A percentile compares a stretch with the other conserved stretches of the same genome.
These are phyloP conservation scores for Cymodocea nodosa DNA, from an alignment of 116 monocot species.

Conservation along the genomic window DNA sequence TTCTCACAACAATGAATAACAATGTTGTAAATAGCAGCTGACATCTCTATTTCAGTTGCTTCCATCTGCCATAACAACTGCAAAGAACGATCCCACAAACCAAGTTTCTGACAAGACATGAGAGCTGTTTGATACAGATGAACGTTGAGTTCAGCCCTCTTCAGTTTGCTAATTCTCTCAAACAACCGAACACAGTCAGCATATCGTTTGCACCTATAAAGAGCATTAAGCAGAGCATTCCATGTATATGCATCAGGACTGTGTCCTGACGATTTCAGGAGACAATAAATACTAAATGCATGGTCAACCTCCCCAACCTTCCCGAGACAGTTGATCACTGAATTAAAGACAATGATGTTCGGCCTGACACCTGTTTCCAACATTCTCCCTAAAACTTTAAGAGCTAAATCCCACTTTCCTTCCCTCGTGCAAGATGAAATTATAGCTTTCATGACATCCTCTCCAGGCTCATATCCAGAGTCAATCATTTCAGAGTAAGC, in stretches of 20 bases:
- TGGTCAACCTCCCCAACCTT: conserved; percentile 56
- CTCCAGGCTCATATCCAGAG: conserved; percentile 42
- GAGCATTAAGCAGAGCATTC: conserved; percentile 62
- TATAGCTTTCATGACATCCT: conserved; percentile 76
- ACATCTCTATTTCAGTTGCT: conserved; percentile 39
- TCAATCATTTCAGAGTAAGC: conserved; percentile 79
- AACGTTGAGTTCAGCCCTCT: conserved; percentile 20
- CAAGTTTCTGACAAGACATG: conserved; percentile 69
- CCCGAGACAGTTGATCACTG: conserved; percentile 84
- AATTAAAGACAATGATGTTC: conserved; percentile 57
- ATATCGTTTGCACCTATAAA: conserved; percentile 49
- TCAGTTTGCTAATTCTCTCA: conserved; percentile 29
- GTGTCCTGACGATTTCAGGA: conserved; percentile 44
- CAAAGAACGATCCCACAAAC: conserved; percentile 69
- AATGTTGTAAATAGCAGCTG: conserved; percentile 65
- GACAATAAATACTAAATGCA: conserved; percentile 58
- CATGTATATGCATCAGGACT: conserved; percentile 75
- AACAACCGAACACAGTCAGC: conserved; percentile 50
- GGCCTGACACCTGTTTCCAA: conserved; percentile 45
- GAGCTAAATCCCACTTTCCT: conserved; percentile 62
- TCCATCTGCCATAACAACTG: conserved; percentile 95
- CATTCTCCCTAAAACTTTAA: conserved; percentile 56
- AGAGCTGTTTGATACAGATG: conserved; percentile 64
- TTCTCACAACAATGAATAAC: conserved; percentile 74
- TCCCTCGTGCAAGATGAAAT: conserved; percentile 75